Evolutionary conservation across 2,329 filamentous ascomycete species (phyloP), one percentile per base, ranked within the genome.

Genomic region (Tolypocladium cylindrosporum): DNA sequence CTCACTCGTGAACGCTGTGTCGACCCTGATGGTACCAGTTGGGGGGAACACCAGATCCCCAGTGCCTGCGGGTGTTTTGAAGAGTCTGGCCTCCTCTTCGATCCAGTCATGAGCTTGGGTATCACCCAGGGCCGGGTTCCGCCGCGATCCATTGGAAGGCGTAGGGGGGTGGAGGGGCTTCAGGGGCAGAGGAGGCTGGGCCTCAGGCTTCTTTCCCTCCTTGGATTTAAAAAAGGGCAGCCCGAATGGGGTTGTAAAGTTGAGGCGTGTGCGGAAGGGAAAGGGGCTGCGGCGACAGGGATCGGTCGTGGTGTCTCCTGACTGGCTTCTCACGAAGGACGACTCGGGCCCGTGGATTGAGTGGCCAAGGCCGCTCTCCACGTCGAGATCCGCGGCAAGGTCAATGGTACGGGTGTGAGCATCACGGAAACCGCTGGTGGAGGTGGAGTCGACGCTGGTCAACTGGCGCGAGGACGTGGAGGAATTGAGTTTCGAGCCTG

Each of bases 221-320:
- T 51, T 34, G 31, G 19, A 21, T 21, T n/a, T 51, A 57, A 67
- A 63, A 21, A 57, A 64, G 4, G 63, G 61, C 1, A 68, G 37
- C 2, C 63, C 57, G 41, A 67, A 63, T 3, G 67, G 63, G 4
- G 65, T 58, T 19, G 60, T 61, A 45, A 72, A 58, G 57, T 67
- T 64, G 60, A 71, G 59, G 21, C 62, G 65, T n/a, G 69, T 72
- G 54, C 69, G 68, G 63, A 73, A 71, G 48, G 66, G 65, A 42
- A 73, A 72, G 21, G 71, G 70, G 57, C 71, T 73, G 24, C 52
- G 55, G 24, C 24, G 45, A 6, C 24, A 36, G 11, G 52, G 50
- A 54, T 57, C 55, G 6, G 37, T 10, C 16, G 56, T 11, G 3
- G 54, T 48, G 27, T 57, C 50, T 4, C 56, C 24, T 8, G 57